phyloP scores from a whole-genome alignment of 1,139 yeast species.

The Lizanozyma gosingica region DNA sequence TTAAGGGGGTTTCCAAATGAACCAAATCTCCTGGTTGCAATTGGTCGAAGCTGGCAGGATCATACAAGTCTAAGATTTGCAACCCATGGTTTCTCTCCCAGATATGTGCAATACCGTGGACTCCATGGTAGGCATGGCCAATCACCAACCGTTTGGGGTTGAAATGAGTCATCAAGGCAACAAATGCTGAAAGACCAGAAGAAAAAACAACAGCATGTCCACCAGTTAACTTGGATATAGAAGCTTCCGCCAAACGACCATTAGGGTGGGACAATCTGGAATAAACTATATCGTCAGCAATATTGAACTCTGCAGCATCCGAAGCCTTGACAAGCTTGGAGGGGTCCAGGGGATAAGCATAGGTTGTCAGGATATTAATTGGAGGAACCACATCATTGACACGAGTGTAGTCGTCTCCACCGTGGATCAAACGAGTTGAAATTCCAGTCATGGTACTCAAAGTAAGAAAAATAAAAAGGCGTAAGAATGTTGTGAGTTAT shows the following conservation, averaged over 20 bases:
- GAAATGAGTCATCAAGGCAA: slow-evolving; percentile 59
- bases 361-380: slow-evolving; percentile 75
- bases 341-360: slow-evolving; percentile 55
- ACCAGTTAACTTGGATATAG: slow-evolving; percentile 49
- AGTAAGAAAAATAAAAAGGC: no score
- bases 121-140: slow-evolving; percentile 82
- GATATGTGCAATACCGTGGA: slow-evolving; percentile 59
- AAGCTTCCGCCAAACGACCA: slow-evolving; percentile 55
- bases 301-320: slow-evolving; percentile 21
- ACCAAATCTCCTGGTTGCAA: slow-evolving; percentile 64
- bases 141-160: slow-evolving; percentile 72
- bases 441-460: slow-evolving; percentile 34
- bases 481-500: no score
- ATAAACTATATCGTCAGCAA: slow-evolving; percentile 33
- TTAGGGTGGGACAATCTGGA: slow-evolving; percentile 73
- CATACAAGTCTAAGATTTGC: slow-evolving; percentile 41
- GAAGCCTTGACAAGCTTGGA: slow-evolving; percentile 33
- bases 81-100: slow-evolving; percentile 54
- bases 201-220: slow-evolving; percentile 57
- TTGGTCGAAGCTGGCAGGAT: slow-evolving; percentile 26
- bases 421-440: slow-evolving; percentile 51
- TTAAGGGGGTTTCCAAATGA: slow-evolving; percentile 74
- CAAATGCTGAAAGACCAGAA: slow-evolving; percentile 76
- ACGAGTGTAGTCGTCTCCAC: slow-evolving; percentile 39
- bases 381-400: slow-evolving; percentile 67